phyloP scores from a whole-genome alignment of 2,329 filamentous ascomycete genomes.

The Fusarium odoratissimum region DNA sequence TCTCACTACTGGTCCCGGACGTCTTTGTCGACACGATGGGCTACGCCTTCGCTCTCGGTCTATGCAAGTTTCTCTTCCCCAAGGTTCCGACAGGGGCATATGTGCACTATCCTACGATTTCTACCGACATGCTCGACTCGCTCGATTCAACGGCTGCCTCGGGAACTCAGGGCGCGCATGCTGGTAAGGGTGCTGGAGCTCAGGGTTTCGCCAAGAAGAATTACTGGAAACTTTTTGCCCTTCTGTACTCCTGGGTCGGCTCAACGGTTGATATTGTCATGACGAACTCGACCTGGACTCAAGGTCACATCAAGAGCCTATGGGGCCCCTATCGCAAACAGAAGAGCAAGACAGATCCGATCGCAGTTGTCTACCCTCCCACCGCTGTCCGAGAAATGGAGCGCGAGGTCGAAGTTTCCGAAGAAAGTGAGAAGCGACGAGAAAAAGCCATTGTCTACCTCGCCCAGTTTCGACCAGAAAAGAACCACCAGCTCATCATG shows the following conservation, averaged over 20 bases:
- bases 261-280: conserved; percentile 91
- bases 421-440: conserved; percentile 74
- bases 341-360: conserved; percentile 62
- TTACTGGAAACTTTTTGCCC: conserved; percentile 91
- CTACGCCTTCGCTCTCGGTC: conserved; percentile 88
- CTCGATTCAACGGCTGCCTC: conserved; percentile 71
- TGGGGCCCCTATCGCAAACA: conserved; percentile 73
- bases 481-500: conserved; percentile 91
- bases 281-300: conserved; percentile 97
- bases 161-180: conserved; percentile 80
- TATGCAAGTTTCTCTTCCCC: conserved; percentile 85
- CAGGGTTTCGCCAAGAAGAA: conserved; percentile 77
- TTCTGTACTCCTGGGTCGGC: conserved; percentile 84
- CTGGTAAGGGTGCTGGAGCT: conserved; percentile 79
- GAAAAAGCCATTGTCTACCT: conserved; percentile 87
- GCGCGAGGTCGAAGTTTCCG: conserved; percentile 76
- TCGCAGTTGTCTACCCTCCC: conserved; percentile 88
- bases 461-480: conserved; percentile 96
- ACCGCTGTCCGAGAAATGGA: conserved; percentile 90
- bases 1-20: conserved; percentile 90
- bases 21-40: conserved; percentile 98
- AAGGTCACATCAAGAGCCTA: conserved; percentile 80
- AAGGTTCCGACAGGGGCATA: conserved; percentile 88
- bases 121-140: conserved; percentile 94
- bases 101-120: conserved; percentile 98